These are phyloP conservation scores for Perkinsus chesapeaki DNA, from an alignment of 169 alveolate species.

Conservation along the genomic window DNA sequence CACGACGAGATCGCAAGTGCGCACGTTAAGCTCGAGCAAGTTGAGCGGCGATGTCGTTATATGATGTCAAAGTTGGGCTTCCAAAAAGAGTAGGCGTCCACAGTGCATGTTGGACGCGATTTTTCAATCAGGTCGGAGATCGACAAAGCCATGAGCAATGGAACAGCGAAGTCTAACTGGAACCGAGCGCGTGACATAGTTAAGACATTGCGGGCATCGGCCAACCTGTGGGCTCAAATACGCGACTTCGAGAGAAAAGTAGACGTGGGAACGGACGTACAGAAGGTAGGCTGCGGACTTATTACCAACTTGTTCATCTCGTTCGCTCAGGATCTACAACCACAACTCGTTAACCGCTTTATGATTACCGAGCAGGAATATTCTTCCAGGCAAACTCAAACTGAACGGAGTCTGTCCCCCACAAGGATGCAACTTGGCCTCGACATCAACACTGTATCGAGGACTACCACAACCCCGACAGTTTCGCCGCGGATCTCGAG, in stretches of 20 bases:
- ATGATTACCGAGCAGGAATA: no score
- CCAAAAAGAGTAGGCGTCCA: neutral
- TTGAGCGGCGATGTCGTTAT: neutral
- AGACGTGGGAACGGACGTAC: neutral
- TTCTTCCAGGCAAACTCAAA: no score
- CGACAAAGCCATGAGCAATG: neutral
- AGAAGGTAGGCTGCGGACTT: neutral
- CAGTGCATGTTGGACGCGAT: neutral
- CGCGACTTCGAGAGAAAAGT: neutral
- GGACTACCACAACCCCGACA: neutral
- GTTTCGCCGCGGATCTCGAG: neutral
- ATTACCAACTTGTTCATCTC: neutral
- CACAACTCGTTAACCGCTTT: neutral
- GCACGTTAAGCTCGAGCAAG: neutral
- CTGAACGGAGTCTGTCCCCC: no score
- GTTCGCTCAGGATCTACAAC: neutral
- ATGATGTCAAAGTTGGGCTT: neutral
- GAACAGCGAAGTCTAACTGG: neutral
- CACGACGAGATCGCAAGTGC: neutral
- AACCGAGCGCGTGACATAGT: neutral
- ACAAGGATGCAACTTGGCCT: no score
- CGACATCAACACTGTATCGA: no score
- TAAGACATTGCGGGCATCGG: neutral
- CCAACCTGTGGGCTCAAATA: neutral
- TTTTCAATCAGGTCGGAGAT: neutral